Percentiles rank a stretch among this genome's conserved stretches.
Evolutionary conservation across 2,329 filamentous ascomycete species (phyloP).

Genomic region (Nothophaeocryptopus gaeumannii): DNA sequence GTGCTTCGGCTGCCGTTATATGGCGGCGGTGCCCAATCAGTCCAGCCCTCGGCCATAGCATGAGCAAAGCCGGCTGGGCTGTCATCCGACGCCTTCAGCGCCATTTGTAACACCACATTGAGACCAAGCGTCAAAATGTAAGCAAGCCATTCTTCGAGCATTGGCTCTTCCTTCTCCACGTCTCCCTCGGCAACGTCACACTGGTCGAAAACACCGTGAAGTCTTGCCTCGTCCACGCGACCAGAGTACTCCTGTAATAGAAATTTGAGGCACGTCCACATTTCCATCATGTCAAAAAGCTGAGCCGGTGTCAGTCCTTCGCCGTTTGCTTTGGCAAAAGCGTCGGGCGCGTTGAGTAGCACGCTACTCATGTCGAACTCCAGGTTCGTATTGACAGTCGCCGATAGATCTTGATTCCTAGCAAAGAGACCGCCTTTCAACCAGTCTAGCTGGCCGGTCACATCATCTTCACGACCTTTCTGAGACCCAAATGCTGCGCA

Average conservation of each 20-base stretch:
- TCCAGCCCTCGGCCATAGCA: slow-evolving; percentile 55
- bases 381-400: slow-evolving; percentile 47
- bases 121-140: slow-evolving; percentile 60
- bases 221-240: slow-evolving; percentile 53
- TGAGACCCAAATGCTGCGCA: slow-evolving; percentile 61
- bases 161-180: slow-evolving; percentile 51
- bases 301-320: slow-evolving; percentile 55
- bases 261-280: slow-evolving; percentile 60
- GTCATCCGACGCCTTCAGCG: slow-evolving; percentile 38
- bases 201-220: slow-evolving; percentile 55
- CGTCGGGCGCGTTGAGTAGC: slow-evolving; percentile 54
- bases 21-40: slow-evolving; percentile 53
- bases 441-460: slow-evolving; percentile 62
- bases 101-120: slow-evolving; percentile 54
- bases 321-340: slow-evolving; percentile 58
- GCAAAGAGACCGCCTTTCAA: slow-evolving; percentile 56
- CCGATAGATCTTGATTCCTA: slow-evolving; percentile 45
- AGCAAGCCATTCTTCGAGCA: slow-evolving; percentile 61
- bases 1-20: slow-evolving; percentile 48
- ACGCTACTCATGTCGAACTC: slow-evolving; percentile 52
- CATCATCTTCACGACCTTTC: slow-evolving; percentile 58
- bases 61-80: slow-evolving; percentile 49
- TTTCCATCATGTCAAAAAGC: slow-evolving; percentile 62
- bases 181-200: slow-evolving; percentile 48
- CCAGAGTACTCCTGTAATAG: slow-evolving; percentile 57